These are phyloP conservation scores for Backusella tuberculispora DNA, from an alignment of 192 early-diverging fungal genomes.

Conservation along the genomic window DNA sequence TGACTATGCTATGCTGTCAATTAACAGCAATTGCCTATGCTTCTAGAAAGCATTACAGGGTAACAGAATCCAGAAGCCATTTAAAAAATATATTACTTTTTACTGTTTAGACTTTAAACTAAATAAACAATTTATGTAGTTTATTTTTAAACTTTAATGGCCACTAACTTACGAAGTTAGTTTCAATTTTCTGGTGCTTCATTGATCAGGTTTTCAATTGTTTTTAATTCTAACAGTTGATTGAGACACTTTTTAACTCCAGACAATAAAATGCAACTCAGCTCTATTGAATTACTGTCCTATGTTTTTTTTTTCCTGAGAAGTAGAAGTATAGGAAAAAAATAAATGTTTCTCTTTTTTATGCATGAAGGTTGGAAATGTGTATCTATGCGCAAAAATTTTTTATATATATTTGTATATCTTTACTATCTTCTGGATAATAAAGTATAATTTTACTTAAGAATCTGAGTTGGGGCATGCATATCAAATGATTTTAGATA, in stretches of 20 bases:
- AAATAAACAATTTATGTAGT: background rate
- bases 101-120: background rate
- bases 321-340: background rate
- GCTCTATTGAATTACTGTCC: background rate
- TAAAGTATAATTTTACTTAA: background rate
- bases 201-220: constrained; percentile 1
- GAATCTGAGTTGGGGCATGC: background rate
- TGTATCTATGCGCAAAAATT: no score
- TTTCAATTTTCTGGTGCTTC: background rate
- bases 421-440: background rate
- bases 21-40: background rate
- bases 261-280: background rate
- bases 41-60: background rate
- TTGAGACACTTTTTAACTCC: background rate
- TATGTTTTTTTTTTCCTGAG: background rate
- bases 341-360: background rate
- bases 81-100: background rate
- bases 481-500: background rate
- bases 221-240: background rate
- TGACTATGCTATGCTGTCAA: background rate
- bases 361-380: background rate
- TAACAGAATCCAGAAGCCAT: background rate
- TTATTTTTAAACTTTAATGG: background rate
- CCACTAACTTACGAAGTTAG: background rate
- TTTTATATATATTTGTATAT: background rate